Base-by-base conservation (phyloP, 208 protist genomes). In the Crithidia expoeki region DNA sequence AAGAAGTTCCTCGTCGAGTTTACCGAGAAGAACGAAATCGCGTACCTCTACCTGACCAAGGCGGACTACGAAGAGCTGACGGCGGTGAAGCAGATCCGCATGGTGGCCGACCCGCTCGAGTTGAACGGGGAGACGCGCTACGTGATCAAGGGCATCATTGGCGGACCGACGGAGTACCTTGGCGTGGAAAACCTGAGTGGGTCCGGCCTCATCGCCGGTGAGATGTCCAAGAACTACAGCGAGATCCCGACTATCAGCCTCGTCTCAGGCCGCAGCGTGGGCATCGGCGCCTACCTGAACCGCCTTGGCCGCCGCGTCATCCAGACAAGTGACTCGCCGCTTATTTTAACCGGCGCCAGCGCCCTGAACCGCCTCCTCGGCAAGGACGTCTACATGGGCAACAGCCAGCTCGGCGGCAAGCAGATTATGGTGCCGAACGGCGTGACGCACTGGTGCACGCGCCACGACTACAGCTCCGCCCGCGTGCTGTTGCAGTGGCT, bases 271-370 rank as follows among this genome's bases (percentile, higher is more conserved):
- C 90, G 98, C 47, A 98, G 97, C 32, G 98, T 99, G 32, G 98
- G 98, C 66, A 99, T 99, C 76, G 98, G 98, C 19, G 97, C 98
- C 2, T 99, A 99, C 76, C 77, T 99, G 9, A 97, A 98, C 52
- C 94, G 98, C 33, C 86, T 99, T 9, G 98, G 98, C 34, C 96
- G 98, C 66, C 89, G 98, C 61, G 87, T 98, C 28, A 97, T 99
- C 73, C 98, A 99, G 79, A 98, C 95, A 44, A 81, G 86, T 61
- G 85, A 90, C 66, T 81, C 89, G 0, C 96, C 97, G 7, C 94
- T 99, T 30, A 96, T 99, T 56, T 77, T 99, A 1, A 99, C 98
- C 19, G 98, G 98, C 50, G 87, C 88, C 10, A 59, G 72, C 9
- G 98, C 98, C 1, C 81, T 98, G 27, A 98, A 97, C 70, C 91